A percentile compares a stretch with the other conserved stretches of the same genome.
phyloP scores from a whole-genome alignment of 306 rosid species.

The Fragaria ananassa region DNA sequence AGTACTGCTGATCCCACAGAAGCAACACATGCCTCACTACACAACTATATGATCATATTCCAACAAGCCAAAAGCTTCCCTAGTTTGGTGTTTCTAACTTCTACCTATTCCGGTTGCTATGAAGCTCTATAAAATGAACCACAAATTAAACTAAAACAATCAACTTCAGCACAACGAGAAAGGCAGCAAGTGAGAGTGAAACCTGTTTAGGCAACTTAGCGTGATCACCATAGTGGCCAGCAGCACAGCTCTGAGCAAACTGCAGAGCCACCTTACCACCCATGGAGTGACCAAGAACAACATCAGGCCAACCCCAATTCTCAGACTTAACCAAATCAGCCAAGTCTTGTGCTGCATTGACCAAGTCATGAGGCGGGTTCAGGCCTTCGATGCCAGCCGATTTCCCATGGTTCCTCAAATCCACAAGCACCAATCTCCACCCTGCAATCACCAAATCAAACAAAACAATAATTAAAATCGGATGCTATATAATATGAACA shows the following conservation, averaged over 20 bases:
- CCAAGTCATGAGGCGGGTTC: constrained; percentile 67
- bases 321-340: constrained; percentile 58
- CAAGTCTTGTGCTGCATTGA: constrained; percentile 70
- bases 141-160: neutral
- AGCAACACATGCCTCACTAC: neutral
- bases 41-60: neutral
- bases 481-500: neutral
- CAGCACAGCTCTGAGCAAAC: constrained; percentile 54
- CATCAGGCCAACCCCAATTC: constrained; percentile 93
- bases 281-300: constrained; percentile 86
- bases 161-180: neutral
- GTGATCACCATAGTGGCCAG: constrained; percentile 63
- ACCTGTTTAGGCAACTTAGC: constrained; percentile 76
- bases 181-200: neutral
- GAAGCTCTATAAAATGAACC: neutral
- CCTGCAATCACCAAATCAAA: constrained; percentile 1
- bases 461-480: neutral
- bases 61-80: neutral
- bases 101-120: neutral
- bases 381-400: constrained; percentile 56
- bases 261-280: constrained; percentile 92
- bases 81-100: neutral
- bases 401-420: constrained; percentile 83
- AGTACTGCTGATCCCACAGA: neutral
- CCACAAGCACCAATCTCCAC: constrained; percentile 86